phyloP scores from a whole-genome alignment of 495 filamentous ascomycete species.

The Tuber calosporum region DNA sequence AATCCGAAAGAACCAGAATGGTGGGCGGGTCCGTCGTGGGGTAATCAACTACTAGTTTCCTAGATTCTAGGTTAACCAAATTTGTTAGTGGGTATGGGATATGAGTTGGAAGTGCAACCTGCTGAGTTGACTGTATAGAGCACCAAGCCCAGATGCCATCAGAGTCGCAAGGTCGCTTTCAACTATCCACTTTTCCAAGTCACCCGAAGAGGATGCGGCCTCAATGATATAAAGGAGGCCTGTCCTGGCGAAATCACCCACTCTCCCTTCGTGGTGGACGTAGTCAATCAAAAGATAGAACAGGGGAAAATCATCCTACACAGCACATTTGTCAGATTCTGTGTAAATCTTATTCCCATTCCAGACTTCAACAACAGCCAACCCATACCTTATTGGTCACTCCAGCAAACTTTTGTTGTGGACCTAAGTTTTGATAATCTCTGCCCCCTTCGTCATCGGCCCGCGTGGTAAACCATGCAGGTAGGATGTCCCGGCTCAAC shows the following conservation, averaged over 20 bases:
- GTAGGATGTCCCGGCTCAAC: conserved; percentile 71
- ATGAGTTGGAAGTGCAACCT: conserved; percentile 48
- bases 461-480: conserved; percentile 73
- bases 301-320: conserved; percentile 74
- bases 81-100: conserved; percentile 25
- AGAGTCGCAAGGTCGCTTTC: conserved; percentile 92
- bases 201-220: conserved; percentile 70
- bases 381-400: conserved; percentile 59
- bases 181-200: conserved; percentile 89
- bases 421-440: conserved; percentile 47
- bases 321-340: conserved; percentile 14
- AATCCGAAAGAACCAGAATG: conserved; percentile 79
- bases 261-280: conserved; percentile 84
- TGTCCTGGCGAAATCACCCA: conserved; percentile 95
- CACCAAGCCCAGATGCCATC: conserved; percentile 93
- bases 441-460: conserved; percentile 43
- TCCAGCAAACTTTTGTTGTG: conserved; percentile 66
- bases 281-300: conserved; percentile 94
- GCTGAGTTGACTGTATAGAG: conserved; percentile 92
- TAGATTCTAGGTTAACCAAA: conserved; percentile 43
- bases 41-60: conserved; percentile 58
- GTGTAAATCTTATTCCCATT: neutral
- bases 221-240: conserved; percentile 94
- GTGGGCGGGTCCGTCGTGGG: conserved; percentile 62
- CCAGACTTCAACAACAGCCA: neutral